phyloP scores from a whole-genome alignment of 306 rosid species.

The Bauhinia variegata region DNA sequence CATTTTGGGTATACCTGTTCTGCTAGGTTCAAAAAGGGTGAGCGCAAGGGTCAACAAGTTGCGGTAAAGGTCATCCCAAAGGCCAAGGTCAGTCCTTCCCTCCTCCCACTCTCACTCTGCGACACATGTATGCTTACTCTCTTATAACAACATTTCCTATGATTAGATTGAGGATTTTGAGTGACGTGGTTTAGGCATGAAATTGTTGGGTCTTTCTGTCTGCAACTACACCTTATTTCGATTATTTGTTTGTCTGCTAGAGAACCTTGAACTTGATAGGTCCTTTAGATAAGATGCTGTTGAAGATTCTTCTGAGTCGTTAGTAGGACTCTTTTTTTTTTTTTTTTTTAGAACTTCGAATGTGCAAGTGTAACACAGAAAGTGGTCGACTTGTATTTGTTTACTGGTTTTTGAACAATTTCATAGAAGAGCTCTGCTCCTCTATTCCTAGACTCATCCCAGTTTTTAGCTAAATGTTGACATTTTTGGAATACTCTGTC shows the following conservation, averaged over 20 bases:
- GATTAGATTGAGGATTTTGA: neutral
- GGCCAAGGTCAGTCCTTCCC: conserved; percentile 65
- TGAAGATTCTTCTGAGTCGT: conserved; percentile 31
- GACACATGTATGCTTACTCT: neutral
- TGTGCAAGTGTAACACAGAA: conserved; percentile 24
- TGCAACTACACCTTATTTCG: neutral
- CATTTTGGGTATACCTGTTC: conserved; percentile 99
- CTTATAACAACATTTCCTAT: neutral
- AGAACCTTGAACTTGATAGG: conserved; percentile 22
- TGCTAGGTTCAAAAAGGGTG: conserved; percentile 94
- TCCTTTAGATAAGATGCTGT: conserved; percentile 17
- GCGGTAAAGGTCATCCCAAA: conserved; percentile 95
- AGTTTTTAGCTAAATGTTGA: conserved; percentile 32
- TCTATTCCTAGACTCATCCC: conserved; percentile 29
- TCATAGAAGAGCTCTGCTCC: conserved; percentile 29
- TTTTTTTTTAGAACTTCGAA: conserved; percentile 10
- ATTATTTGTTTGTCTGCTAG: conserved; percentile 14
- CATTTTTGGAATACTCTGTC: conserved; percentile 18
- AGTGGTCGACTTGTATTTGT: conserved; percentile 39
- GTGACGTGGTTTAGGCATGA: conserved; percentile 10
- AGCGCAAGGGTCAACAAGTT: conserved; percentile 82
- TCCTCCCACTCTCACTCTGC: neutral
- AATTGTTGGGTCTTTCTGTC: conserved; percentile 12
- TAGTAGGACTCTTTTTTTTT: conserved; percentile 21
- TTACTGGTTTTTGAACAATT: conserved; percentile 37